Evolutionary conservation across 139 green algal genomes (phyloP).

Genomic region (Ostreobium quekettii): DNA sequence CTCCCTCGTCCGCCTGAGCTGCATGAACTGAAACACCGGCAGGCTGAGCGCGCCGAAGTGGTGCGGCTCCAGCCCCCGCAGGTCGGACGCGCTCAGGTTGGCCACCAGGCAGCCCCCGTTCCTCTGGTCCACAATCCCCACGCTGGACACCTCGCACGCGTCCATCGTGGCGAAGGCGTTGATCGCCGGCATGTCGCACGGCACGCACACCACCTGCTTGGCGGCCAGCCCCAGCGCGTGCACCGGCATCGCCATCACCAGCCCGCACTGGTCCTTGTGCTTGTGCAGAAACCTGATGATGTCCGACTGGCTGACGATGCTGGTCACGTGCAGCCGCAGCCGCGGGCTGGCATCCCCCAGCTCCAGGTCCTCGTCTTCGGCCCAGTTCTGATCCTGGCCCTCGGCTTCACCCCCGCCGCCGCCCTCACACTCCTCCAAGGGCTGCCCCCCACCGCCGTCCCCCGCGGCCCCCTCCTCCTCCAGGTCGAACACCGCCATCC

Average conservation of each 20-base stretch:
- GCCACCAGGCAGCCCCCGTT: conserved; percentile 24
- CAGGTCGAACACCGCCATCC: conserved; percentile 22
- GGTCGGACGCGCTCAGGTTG: conserved; percentile 34
- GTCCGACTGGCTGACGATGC: conserved; percentile 34
- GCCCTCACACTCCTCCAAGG: no score
- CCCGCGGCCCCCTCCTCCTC: neutral
- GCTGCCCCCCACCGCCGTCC: no score
- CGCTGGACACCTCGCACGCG: conserved; percentile 27
- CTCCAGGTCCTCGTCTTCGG: no score
- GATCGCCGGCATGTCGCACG: conserved; percentile 24
- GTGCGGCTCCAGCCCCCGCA: conserved; percentile 28
- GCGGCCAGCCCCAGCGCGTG: conserved; percentile 18
- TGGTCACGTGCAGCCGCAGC: conserved; percentile 23
- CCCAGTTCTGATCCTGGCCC: no score
- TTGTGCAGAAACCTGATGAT: conserved; percentile 25
- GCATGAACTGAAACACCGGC: conserved; percentile 31
- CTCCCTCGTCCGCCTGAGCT: neutral
- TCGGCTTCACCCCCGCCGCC: neutral
- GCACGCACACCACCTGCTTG: conserved; percentile 29
- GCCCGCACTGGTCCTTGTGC: conserved; percentile 20
- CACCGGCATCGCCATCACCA: conserved; percentile 15
- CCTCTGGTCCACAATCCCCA: conserved; percentile 32
- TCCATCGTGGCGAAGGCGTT: conserved; percentile 27
- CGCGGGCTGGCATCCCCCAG: no score
- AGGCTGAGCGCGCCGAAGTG: conserved; percentile 31